Conservation (phyloP, 2,329 filamentous ascomycete genomes). For the Paracoccidioides brasiliensis region DNA sequence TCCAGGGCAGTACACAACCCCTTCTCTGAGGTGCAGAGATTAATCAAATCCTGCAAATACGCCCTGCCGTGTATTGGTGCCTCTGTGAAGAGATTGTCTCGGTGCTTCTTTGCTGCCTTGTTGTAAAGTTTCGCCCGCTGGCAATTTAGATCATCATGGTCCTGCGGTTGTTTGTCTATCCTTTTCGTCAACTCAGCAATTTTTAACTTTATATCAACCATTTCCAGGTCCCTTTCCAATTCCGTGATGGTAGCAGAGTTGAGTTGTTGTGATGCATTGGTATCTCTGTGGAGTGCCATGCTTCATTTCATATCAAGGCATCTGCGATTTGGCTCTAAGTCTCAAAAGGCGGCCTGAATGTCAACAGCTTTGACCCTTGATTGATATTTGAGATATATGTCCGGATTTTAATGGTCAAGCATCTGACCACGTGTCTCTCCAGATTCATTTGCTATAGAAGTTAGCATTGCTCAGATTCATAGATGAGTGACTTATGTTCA, state of each 20-base stretch:
- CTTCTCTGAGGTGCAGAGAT: not conserved
- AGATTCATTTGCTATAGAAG: constrained; percentile 1
- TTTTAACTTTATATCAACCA: constrained; percentile 4
- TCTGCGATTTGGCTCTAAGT: constrained; percentile 3
- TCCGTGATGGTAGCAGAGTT: not conserved
- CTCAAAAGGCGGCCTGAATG: constrained; percentile 3
- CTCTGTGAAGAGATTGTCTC: not conserved
- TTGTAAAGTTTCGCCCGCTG: not conserved
- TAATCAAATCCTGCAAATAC: not conserved
- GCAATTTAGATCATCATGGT: not conserved
- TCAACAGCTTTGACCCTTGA: constrained; percentile 4
- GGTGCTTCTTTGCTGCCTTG: not conserved
- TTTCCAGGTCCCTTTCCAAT: not conserved
- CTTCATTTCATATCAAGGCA: constrained; percentile 5
- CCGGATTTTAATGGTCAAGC: constrained; percentile 5
- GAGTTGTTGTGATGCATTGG: constrained; percentile 4
- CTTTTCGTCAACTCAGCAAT: not conserved
- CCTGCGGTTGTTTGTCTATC: not conserved
- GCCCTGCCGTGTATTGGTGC: not conserved
- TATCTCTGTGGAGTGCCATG: constrained; percentile 6
- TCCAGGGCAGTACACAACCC: constrained; percentile 2
- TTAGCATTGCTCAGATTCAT: not conserved
- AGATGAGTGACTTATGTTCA: not conserved
- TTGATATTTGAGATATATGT: constrained; percentile 7
- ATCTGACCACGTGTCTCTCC: constrained; percentile 1